Evolutionary conservation across 2,329 filamentous ascomycete species (phyloP), one percentile per base, ranked within the genome.

Genomic region (Saccharata proteae): DNA sequence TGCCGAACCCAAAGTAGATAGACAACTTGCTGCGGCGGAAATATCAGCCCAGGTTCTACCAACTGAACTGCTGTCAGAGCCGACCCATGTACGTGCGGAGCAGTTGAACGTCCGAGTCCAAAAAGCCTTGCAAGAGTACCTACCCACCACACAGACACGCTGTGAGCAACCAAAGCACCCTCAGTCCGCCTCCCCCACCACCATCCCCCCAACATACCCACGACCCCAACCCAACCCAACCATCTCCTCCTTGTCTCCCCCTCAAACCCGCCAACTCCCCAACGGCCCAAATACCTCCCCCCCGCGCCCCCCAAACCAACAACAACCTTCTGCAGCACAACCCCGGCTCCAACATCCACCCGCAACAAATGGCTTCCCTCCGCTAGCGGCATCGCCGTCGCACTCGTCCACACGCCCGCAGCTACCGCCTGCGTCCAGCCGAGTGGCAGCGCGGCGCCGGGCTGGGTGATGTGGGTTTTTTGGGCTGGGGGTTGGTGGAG

Each of bases 231-330:
- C 19, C n/a, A 21, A 21, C 8, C 25, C 13, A 17, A 14, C 26
- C 18, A 27, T 16, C 23, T 15, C 20, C 24, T 12, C 16, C 24
- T 12, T 14, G n/a, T 12, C 24, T 26, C 24, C 6, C 12, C 12
- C 7, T 13, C 26, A 13, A 10, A 31, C 32, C 18, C 29, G 13
- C 15, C 16, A 26, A 17, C 65, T 71, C 58, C 71, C 67, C 1
- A 68, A 69, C 4, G 70, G 69, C 0, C 70, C 3, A 74, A 49
- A 40, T 71, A 74, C 29, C 64, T 70, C 11, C 58, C 49, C 32
- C 67, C 50, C 2, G 71, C 60, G 5, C 69, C 70, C 2, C 70
- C 71, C 15, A 73, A 42, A 40, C 74, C 58, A 6, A 74, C 40
- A 1, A 74, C 56, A 21, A 74, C 51, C 57, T 71, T 73, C 46